phyloP scores from a whole-genome alignment of 192 early-diverging fungal species.

The Coemansia sp. region DNA sequence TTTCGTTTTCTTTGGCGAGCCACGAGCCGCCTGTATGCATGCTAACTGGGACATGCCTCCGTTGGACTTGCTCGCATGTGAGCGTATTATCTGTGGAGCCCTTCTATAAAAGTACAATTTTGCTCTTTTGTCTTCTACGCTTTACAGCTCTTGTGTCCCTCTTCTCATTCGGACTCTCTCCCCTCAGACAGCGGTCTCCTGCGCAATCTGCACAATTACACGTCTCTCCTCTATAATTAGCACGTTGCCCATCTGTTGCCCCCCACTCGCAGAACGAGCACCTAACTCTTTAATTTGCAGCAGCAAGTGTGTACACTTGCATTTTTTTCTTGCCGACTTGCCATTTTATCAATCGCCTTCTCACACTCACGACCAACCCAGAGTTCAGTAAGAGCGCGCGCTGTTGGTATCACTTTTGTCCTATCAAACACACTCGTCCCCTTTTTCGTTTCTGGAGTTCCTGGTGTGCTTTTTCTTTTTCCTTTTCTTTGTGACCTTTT shows the following conservation, averaged over 20 bases:
- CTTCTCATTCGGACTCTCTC: slow-evolving; percentile 5
- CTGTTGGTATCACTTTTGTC: neutral
- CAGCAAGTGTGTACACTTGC: neutral
- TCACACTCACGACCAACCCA: slow-evolving; percentile 1
- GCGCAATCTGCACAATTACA: slow-evolving; percentile 13
- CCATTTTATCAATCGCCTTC: neutral
- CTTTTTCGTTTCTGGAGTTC: slow-evolving; percentile 9
- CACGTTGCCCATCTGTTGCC: slow-evolving; percentile 1
- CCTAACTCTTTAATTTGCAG: slow-evolving; percentile 1
- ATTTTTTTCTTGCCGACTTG: neutral
- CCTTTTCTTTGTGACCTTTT: slow-evolving; percentile 12
- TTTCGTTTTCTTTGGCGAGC: neutral
- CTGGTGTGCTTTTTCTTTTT: slow-evolving; percentile 8
- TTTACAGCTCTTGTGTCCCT: neutral
- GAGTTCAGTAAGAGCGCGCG: slow-evolving; percentile 5
- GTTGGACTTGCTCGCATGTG: no score
- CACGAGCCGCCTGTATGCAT: no score
- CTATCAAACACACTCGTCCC: slow-evolving; percentile 11
- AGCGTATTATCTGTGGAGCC: no score
- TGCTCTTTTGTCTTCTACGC: neutral
- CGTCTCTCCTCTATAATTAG: slow-evolving; percentile 11
- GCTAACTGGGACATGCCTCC: no score
- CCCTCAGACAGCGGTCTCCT: neutral
- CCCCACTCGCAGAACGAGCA: neutral
- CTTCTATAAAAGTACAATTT: neutral